A percentile compares a stretch with the other conserved stretches of the same genome.
Evolutionary conservation across 1,284 basidiomycete species (phyloP).

Genomic region (Exobasidium rhododendri): DNA sequence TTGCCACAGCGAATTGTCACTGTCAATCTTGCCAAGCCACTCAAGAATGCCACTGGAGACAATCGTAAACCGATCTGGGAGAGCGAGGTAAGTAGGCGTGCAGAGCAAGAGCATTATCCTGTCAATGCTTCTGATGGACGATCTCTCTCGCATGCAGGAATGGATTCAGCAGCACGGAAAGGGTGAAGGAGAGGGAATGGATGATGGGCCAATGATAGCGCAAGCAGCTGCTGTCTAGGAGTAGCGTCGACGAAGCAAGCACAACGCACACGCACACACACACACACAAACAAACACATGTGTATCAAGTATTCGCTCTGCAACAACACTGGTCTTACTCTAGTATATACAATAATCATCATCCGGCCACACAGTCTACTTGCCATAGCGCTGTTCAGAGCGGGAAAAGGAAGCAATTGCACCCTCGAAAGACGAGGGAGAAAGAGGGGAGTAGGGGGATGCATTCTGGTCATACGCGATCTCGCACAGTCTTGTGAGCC

Average conservation of each 20-base stretch:
- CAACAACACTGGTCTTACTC: background rate
- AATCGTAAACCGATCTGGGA: slow-evolving; percentile 19
- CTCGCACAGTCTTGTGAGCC: slow-evolving; percentile 1
- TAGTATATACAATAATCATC: background rate
- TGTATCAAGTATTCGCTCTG: background rate
- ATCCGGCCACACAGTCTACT: background rate
- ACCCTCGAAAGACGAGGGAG: slow-evolving; percentile 1
- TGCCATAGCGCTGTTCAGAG: slow-evolving; percentile 9
- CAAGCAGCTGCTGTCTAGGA: too few species aligned
- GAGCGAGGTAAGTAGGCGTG: slow-evolving; percentile 16
- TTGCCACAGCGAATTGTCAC: slow-evolving; percentile 11
- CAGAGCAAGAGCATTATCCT: background rate
- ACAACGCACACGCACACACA: background rate
- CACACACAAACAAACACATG: background rate
- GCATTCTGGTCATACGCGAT: slow-evolving; percentile 8
- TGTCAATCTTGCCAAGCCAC: slow-evolving; percentile 21
- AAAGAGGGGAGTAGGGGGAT: background rate
- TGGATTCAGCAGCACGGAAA: slow-evolving; percentile 23
- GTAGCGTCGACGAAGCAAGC: too few species aligned
- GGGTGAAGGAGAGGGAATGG: background rate
- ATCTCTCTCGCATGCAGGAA: slow-evolving; percentile 12
- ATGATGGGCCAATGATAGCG: background rate
- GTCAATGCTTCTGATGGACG: background rate
- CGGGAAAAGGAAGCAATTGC: slow-evolving; percentile 3
- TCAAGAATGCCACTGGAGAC: slow-evolving; percentile 6